A percentile compares a stretch with the other conserved stretches of the same genome.
These are phyloP conservation scores for Podospora fimiseda DNA, from an alignment of 495 filamentous ascomycete species.

Conservation along the genomic window DNA sequence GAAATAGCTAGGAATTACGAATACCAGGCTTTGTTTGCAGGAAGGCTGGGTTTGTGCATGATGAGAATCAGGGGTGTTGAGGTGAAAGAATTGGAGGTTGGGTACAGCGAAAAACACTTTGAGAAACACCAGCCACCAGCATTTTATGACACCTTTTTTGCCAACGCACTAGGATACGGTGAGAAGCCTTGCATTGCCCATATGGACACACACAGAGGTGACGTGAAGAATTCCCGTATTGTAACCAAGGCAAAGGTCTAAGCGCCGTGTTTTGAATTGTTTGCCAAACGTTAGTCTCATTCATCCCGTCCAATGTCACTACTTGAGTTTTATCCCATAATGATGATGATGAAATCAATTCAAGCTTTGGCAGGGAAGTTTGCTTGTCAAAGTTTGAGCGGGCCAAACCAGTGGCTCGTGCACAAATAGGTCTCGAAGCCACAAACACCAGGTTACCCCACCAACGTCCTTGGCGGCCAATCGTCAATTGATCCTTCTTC, in stretches of 20 bases:
- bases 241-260: background rate
- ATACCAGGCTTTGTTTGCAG: background rate
- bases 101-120: background rate
- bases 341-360: background rate
- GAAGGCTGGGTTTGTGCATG: background rate
- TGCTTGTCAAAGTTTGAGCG: background rate
- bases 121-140: background rate
- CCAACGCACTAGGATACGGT: no score
- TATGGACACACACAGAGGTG: background rate
- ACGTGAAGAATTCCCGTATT: no score
- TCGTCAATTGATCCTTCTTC: background rate
- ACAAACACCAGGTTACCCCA: background rate
- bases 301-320: no score
- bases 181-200: no score
- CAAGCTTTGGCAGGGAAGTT: background rate
- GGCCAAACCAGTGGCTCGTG: background rate
- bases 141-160: background rate
- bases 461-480: background rate
- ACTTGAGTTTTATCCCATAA: no score
- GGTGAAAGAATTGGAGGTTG: background rate
- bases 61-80: background rate
- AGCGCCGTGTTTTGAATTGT: no score
- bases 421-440: background rate
- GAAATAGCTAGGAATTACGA: background rate
- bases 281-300: no score